These are phyloP conservation scores for Leavenworthia alabamica DNA, from an alignment of 345 rosid genomes.

Conservation along the genomic window DNA sequence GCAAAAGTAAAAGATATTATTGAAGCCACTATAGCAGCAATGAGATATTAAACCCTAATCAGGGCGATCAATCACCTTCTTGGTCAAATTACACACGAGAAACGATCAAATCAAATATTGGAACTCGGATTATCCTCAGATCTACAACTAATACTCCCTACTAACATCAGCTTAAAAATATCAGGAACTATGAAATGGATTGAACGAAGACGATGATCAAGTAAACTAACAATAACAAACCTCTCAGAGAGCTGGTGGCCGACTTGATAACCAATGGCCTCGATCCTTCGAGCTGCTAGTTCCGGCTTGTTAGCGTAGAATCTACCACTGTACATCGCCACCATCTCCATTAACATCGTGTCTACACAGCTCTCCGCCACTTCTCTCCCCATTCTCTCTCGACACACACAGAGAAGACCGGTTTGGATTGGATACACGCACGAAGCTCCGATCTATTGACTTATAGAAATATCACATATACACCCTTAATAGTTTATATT, in stretches of 20 bases:
- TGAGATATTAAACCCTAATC: neutral
- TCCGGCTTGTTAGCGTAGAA: slow-evolving; percentile 88
- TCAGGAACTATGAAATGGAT: neutral
- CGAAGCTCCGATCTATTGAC: too few relatives aligned
- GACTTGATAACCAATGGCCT: slow-evolving; percentile 97
- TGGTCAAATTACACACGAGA: neutral
- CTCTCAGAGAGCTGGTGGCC: slow-evolving; percentile 99
- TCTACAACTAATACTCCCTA: neutral
- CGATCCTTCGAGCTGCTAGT: slow-evolving; percentile 98
- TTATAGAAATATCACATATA: neutral
- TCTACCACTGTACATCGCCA: slow-evolving; percentile 67
- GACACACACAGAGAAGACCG: neutral
- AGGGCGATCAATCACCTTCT: neutral
- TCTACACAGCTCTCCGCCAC: slow-evolving; percentile 94
- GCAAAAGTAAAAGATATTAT: neutral
- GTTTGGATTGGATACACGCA: too few relatives aligned
- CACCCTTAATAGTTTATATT: neutral
- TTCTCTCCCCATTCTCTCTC: slow-evolving; percentile 62
- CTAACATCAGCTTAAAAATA: neutral
- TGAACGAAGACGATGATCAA: slow-evolving; percentile 13
- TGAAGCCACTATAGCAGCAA: neutral
- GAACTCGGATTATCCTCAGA: slow-evolving; percentile 6
- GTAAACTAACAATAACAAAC: slow-evolving; percentile 25
- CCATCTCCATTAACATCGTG: slow-evolving; percentile 78
- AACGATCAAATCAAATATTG: neutral